Conservation (phyloP, 441 rosid species). For the Gossypium davidsonii region DNA sequence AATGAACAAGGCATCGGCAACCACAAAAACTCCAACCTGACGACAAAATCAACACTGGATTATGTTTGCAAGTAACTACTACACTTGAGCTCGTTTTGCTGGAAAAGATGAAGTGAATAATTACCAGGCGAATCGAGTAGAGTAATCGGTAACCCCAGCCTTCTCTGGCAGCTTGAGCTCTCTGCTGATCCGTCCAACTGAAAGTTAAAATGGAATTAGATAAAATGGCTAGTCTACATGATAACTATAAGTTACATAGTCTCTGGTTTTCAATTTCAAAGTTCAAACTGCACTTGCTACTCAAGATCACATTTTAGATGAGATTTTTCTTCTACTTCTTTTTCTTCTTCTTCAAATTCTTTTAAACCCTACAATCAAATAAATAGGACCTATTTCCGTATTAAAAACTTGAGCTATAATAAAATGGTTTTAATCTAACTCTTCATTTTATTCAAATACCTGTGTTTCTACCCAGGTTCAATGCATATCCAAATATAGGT, state of each 20-base stretch:
- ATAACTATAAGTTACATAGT: background rate
- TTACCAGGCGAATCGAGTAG: slow-evolving; percentile 79
- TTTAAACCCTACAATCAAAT: background rate
- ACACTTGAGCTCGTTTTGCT: background rate
- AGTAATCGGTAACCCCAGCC: slow-evolving; percentile 82
- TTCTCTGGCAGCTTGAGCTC: slow-evolving; percentile 85
- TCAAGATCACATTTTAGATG: background rate
- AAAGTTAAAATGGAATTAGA: slow-evolving; percentile 14
- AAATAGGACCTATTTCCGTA: background rate
- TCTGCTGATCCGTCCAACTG: slow-evolving; percentile 97
- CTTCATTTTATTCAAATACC: background rate
- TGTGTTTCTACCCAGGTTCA: background rate
- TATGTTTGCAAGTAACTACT: background rate
- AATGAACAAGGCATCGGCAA: slow-evolving; percentile 65
- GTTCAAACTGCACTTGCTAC: background rate
- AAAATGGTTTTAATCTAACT: background rate
- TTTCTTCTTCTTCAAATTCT: too few species aligned
- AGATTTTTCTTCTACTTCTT: too few species aligned
- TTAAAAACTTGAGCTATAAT: background rate
- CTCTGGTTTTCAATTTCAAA: background rate
- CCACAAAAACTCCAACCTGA: slow-evolving; percentile 63
- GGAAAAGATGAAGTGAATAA: slow-evolving; percentile 3
- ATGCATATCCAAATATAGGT: background rate
- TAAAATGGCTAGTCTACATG: background rate
- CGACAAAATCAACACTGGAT: slow-evolving; percentile 13